Percentiles rank a stretch among this genome's conserved stretches.
phyloP scores from a whole-genome alignment of 1,139 yeast species.

The Taphrina betulina region DNA sequence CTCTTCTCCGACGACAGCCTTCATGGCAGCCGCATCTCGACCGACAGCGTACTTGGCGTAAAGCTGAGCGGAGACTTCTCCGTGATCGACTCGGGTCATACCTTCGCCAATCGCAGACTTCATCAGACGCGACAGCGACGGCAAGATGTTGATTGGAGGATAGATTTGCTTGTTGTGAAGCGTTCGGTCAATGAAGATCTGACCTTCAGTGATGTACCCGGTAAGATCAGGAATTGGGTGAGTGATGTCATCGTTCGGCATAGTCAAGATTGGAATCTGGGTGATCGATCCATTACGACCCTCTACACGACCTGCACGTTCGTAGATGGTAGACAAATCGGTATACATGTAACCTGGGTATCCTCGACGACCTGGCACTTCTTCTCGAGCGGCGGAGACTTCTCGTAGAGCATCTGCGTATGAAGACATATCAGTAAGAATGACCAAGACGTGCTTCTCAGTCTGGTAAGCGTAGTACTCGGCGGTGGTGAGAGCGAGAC shows the following conservation, averaged over 20 bases:
- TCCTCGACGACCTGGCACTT: conserved; percentile 99
- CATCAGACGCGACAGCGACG: conserved; percentile 96
- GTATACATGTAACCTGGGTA: conserved; percentile 99
- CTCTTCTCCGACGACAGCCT: conserved; percentile 99
- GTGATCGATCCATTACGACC: conserved; percentile 99
- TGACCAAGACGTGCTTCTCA: conserved; percentile 97
- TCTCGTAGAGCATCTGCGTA: conserved; percentile 99
- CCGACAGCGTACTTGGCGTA: conserved; percentile 99
- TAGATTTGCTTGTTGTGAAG: conserved; percentile 92
- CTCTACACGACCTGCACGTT: conserved; percentile 99
- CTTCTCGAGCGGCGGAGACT: conserved; percentile 99
- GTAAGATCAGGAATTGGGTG: conserved; percentile 99
- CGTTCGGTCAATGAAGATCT: conserved; percentile 95
- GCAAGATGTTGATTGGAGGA: conserved; percentile 97
- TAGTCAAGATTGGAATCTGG: conserved; percentile 95
- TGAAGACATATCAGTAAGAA: conserved; percentile 97
- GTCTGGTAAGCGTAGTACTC: conserved; percentile 98
- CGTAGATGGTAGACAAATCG: conserved; percentile 96
- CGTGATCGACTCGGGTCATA: conserved; percentile 99
- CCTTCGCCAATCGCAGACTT: conserved; percentile 99
- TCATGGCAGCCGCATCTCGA: conserved; percentile 99
- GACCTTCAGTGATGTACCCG: conserved; percentile 99
- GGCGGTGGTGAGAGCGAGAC: conserved; percentile 98
- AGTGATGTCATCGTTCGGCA: conserved; percentile 99
- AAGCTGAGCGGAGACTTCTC: conserved; percentile 97